Conservation (phyloP, 2,329 filamentous ascomycete genomes). For the Fusarium redolens region DNA sequence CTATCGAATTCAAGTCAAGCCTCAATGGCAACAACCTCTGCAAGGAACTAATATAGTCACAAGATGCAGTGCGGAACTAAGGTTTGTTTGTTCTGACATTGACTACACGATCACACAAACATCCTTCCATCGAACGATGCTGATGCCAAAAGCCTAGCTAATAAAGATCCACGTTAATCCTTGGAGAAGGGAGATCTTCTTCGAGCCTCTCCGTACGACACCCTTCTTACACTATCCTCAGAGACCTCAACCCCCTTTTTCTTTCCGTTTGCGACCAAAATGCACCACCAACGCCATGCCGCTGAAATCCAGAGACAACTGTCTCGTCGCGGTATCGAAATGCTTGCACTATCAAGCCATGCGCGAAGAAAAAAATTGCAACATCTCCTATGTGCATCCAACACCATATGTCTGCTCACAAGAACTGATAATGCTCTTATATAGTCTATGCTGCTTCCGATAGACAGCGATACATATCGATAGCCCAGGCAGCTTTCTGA, state of each 20-base stretch:
- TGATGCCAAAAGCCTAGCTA: not conserved
- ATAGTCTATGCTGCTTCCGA: not conserved
- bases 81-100: slow-evolving; percentile 16
- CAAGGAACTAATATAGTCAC: not conserved
- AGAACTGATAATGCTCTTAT: not conserved
- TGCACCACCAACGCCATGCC: slow-evolving; percentile 46
- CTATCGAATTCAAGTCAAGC: not conserved
- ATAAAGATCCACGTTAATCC: not conserved
- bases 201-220: not conserved
- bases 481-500: not conserved
- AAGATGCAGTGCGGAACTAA: not conserved
- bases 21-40: too few relatives aligned
- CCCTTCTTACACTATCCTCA: not conserved
- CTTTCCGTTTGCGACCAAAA: slow-evolving; percentile 32
- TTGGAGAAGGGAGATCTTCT: not conserved
- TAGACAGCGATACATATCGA: not conserved
- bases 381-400: slow-evolving; percentile 4
- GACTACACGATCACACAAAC: slow-evolving; percentile 24
- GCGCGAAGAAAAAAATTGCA: slow-evolving; percentile 26
- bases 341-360: slow-evolving; percentile 23
- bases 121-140: not conserved
- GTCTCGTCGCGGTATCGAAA: slow-evolving; percentile 44
- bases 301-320: slow-evolving; percentile 41
- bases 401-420: not conserved
- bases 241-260: slow-evolving; percentile 9